These are phyloP conservation scores for Protea cynaroides DNA, from an alignment of 164 flowering plant genomes.

Conservation along the genomic window DNA sequence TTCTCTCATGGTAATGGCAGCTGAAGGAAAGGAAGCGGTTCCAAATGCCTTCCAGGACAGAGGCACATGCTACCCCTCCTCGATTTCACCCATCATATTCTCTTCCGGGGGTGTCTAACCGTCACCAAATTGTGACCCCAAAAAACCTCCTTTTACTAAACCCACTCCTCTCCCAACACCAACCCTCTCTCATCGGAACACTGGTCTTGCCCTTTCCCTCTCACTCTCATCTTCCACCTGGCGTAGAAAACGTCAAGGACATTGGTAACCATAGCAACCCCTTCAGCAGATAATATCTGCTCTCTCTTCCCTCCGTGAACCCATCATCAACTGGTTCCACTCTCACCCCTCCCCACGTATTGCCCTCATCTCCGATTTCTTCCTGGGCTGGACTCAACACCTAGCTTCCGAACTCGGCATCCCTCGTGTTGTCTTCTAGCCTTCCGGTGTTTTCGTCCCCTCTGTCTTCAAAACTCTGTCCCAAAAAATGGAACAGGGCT, in stretches of 20 bases:
- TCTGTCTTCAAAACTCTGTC: background rate
- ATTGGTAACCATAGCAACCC: background rate
- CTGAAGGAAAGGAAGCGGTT: no score
- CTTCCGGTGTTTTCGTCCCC: constrained; percentile 28
- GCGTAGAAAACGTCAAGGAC: constrained; percentile 11
- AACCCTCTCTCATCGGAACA: constrained; percentile 14
- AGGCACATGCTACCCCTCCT: constrained; percentile 30
- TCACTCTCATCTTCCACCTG: background rate
- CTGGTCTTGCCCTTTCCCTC: constrained; percentile 23
- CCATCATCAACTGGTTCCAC: constrained; percentile 19
- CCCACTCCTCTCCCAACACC: constrained; percentile 16
- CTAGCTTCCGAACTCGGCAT: constrained; percentile 27
- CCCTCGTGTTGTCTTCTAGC: constrained; percentile 30
- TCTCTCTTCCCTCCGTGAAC: constrained; percentile 6
- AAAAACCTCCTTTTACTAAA: constrained; percentile 22
- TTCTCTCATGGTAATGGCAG: no score
- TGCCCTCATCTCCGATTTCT: constrained; percentile 30
- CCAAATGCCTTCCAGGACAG: constrained; percentile 8
- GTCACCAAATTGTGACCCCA: constrained; percentile 29
- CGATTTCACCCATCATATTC: constrained; percentile 18
- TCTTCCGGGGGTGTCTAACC: constrained; percentile 15
- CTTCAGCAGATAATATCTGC: constrained; percentile 10
- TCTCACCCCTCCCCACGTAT: constrained; percentile 25
- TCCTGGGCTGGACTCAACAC: constrained; percentile 36
- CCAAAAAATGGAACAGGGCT: constrained; percentile 21